Base-by-base conservation (phyloP, 495 filamentous ascomycete genomes). In the Penicillium longicatenatum region DNA sequence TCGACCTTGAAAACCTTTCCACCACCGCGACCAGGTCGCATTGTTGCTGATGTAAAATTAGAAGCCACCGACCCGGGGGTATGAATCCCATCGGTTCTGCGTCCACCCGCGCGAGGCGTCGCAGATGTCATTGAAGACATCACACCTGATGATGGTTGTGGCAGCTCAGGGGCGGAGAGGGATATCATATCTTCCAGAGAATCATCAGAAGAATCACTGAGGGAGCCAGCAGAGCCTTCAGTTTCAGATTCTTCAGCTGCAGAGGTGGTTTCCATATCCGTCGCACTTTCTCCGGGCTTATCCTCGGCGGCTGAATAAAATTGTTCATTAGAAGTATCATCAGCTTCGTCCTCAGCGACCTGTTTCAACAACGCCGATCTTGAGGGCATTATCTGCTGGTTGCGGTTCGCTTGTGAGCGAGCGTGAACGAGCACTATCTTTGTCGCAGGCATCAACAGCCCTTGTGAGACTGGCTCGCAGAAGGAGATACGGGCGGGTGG, bases 251-350 rank as follows among this genome's bases (percentile, higher is more conserved):
- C 82, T 31, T 82, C 85, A 3, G 76, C 74, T 14, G 84, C 77
- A 14, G 82, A 75, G 1, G 75, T 72, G 39, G 64, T 65, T 56
- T 84, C 81, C 59, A 83, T 75, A 52, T 87, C 85, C 2, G 84
- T 83, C 39, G 84, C 82, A 51, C 84, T 74, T 55, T 84, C 82
- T 6, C 80, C 54, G 16, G 66, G 64, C 22, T 84, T 82, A 55
- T 94, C 91, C 66, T 96, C 92, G 6, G 88, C 84, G 3, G 92
- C 92, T 4, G 92, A 95, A 63, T 83, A 96, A 70, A 95, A 97
- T 61, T 90, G 87, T 69, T 97, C 92, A 55, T 87, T 93, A 19
- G 89, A 85, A 20, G 90, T 91, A 59, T 92, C 91, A 37, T 87
- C 83, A 20, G 85, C 86, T 55, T 93, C 90, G 49, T 85, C 82